Evolutionary conservation across 768 basidiomycete genomes (phyloP).

Genomic region (Tulasnella sp.): DNA sequence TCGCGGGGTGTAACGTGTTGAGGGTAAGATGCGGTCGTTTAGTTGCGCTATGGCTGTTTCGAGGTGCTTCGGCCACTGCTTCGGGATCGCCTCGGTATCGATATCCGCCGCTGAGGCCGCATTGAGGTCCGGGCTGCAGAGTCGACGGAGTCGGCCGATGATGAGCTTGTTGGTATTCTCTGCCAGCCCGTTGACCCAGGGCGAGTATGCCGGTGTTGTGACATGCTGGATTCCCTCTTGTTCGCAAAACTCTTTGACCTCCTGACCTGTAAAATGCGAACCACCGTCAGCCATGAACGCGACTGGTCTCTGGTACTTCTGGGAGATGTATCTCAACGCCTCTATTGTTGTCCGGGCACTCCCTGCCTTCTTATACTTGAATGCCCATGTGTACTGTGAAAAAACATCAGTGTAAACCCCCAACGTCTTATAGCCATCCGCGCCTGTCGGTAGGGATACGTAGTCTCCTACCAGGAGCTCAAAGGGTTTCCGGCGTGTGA

Average conservation of each 20-base stretch:
- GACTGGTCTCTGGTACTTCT: conserved; percentile 35
- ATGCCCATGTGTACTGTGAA: conserved; percentile 39
- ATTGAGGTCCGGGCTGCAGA: conserved; percentile 40
- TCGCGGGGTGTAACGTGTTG: conserved; percentile 36
- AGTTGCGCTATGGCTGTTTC: conserved; percentile 35
- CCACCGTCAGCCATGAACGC: conserved; percentile 44
- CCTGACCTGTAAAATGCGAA: conserved; percentile 40
- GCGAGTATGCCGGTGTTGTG: conserved; percentile 40
- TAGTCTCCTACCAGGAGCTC: conserved; percentile 43
- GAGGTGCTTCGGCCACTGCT: conserved; percentile 40
- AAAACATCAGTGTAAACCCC: conserved; percentile 39
- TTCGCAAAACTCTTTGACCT: conserved; percentile 38
- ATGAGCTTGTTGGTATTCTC: conserved; percentile 41
- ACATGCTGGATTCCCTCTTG: conserved; percentile 32
- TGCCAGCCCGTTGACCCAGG: conserved; percentile 44
- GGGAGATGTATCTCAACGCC: conserved; percentile 34
- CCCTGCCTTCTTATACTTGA: conserved; percentile 36
- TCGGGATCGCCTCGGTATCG: conserved; percentile 34
- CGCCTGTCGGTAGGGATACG: conserved; percentile 40
- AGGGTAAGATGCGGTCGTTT: conserved; percentile 34
- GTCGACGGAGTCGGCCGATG: conserved; percentile 34
- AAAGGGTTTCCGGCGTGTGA: conserved; percentile 42
- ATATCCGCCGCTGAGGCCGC: conserved; percentile 35
- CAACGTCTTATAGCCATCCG: conserved; percentile 38
- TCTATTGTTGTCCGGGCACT: conserved; percentile 37